phyloP scores from a whole-genome alignment of 2,329 filamentous ascomycete species.

The Verticillium longisporum region DNA sequence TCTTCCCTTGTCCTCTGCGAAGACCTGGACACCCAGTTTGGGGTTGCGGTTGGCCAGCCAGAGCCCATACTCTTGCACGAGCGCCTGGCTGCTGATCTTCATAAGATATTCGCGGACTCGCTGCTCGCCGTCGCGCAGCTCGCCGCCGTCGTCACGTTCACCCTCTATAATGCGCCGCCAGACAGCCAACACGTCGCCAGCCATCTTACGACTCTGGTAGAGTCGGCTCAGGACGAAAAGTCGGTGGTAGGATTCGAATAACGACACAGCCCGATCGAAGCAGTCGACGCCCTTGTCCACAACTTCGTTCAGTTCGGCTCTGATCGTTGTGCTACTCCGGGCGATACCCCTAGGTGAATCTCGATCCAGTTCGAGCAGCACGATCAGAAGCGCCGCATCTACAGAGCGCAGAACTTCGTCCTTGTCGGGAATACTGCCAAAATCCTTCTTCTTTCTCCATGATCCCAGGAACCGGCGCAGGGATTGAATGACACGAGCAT shows the following conservation, averaged over 20 bases:
- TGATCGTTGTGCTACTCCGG: slow-evolving; percentile 53
- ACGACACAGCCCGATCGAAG: slow-evolving; percentile 74
- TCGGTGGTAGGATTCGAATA: slow-evolving; percentile 76
- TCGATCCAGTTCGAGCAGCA: slow-evolving; percentile 76
- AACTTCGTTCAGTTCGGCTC: slow-evolving; percentile 75
- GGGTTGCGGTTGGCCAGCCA: slow-evolving; percentile 92
- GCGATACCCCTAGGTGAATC: slow-evolving; percentile 54
- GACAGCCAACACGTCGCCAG: slow-evolving; percentile 75
- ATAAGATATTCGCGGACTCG: slow-evolving; percentile 79
- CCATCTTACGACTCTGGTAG: slow-evolving; percentile 85
- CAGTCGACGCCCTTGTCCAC: slow-evolving; percentile 90
- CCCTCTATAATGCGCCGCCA: slow-evolving; percentile 89
- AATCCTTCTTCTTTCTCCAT: slow-evolving; percentile 91
- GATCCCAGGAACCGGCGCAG: slow-evolving; percentile 75
- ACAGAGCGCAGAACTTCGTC: slow-evolving; percentile 82
- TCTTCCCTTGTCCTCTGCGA: slow-evolving; percentile 76
- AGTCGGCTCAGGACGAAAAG: slow-evolving; percentile 89
- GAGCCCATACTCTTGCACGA: slow-evolving; percentile 86
- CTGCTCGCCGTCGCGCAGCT: slow-evolving; percentile 72
- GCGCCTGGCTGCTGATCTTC: slow-evolving; percentile 68
- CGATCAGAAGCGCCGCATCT: slow-evolving; percentile 76
- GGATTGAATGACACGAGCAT: slow-evolving; percentile 59
- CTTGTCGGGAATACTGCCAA: slow-evolving; percentile 88
- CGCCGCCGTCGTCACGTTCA: slow-evolving; percentile 73
- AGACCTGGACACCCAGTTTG: slow-evolving; percentile 82